Base-by-base conservation (phyloP, 202 grass and related monocot genomes). In the Panicum hallii region DNA sequence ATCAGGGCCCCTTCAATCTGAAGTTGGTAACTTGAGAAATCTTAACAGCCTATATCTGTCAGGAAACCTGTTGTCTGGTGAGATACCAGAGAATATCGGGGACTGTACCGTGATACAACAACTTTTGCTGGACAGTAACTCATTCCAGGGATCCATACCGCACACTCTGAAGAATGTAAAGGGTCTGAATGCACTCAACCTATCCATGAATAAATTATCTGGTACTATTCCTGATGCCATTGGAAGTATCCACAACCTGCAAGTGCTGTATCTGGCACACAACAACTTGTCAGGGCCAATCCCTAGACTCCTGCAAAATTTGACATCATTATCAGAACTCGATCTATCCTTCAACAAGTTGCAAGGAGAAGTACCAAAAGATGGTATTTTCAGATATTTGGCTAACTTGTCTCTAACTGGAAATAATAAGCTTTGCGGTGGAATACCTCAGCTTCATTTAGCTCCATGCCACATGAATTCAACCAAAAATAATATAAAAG, bases 351-450 rank as follows among this genome's bases (percentile, higher is more conserved):
- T 68, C 74, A 90, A 90, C 5, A 8, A 86, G 41, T 1, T 90
- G 28, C n/a, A 86, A 60, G 83, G 79, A 1, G 53, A 90, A 61
- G 79, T 90, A 3, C 88, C 88, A 69, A 52, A 42, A 4, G 49
- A 32, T 3, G 88, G 83, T 0, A 4, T 90, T 50, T 90, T 90
- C 1, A 69, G 8, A 42, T 69, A 87, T 5, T 17, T 87, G 3
- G 44, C 38, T 14, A 26, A 65, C 11, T 11, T 82, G 0, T 80
- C 58, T 12, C n/a, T 93, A 5, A 41, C 5, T 1, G 77, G 88
- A 88, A 93, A 93, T 9, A n/a, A 5, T 45, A 60, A 70, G 9
- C 72, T 93, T 5, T 90, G 91, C 79, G 91, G 84, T 36, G 84
- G 81, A 62, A 13, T 54, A 47, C 72, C 70, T 44, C 70, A 81